Evolutionary conservation across 805 yeast species (phyloP).

Genomic region (Osmozyma mogii): DNA sequence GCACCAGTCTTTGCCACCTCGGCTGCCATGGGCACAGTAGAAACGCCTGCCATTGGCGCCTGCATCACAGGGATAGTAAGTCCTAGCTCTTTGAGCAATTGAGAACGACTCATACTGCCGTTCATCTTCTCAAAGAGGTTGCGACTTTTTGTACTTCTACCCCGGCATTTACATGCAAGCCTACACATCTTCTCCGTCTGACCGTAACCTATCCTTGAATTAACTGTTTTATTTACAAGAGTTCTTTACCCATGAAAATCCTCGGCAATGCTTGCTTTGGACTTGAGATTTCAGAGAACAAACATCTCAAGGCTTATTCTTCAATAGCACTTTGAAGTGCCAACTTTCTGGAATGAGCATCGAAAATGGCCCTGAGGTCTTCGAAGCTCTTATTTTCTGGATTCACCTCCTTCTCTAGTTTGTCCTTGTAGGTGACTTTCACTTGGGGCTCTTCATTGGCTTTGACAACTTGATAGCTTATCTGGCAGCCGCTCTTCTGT

Average conservation of each 20-base stretch:
- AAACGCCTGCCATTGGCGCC: constrained; percentile 56
- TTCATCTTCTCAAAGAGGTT: too few species aligned
- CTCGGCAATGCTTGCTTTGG: too few species aligned
- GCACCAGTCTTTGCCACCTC: constrained; percentile 37
- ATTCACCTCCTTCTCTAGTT: constrained; percentile 57
- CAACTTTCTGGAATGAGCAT: constrained; percentile 74
- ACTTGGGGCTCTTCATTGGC: constrained; percentile 47
- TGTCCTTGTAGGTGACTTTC: constrained; percentile 74
- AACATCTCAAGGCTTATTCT: too few species aligned
- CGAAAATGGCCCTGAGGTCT: constrained; percentile 62
- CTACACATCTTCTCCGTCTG: too few species aligned
- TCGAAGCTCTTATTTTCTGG: constrained; percentile 48
- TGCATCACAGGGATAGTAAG: constrained; percentile 40
- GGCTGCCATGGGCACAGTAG: constrained; percentile 38
- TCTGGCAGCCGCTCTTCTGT: constrained; percentile 46
- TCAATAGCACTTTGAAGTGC: constrained; percentile 65
- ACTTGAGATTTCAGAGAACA: too few species aligned
- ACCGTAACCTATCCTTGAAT: too few species aligned
- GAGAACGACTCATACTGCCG: too few species aligned
- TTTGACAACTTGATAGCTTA: constrained; percentile 58
- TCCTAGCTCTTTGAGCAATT: constrained; percentile 13
- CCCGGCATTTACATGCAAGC: too few species aligned
- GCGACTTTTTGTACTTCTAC: too few species aligned
- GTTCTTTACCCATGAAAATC: too few species aligned
- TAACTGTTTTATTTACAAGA: too few species aligned